A percentile compares a stretch with the other conserved stretches of the same genome.
phyloP scores from a whole-genome alignment of 768 basidiomycete species.

The Boletus rubroflammeus region DNA sequence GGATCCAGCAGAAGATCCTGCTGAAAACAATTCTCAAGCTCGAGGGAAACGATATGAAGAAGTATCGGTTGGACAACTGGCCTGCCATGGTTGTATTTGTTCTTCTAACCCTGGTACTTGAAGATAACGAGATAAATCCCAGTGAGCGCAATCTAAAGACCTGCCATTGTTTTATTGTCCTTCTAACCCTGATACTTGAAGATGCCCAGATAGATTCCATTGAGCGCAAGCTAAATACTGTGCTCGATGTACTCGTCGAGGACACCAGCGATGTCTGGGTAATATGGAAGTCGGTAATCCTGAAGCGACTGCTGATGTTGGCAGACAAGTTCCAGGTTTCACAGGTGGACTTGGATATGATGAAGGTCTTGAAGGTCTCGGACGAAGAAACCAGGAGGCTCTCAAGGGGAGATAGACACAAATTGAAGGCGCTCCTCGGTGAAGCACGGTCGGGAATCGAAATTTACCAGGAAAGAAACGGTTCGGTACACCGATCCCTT shows the following conservation, averaged over 20 bases:
- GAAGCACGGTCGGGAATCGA: slow-evolving; percentile 2
- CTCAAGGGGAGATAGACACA: background rate
- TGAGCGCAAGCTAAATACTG: background rate
- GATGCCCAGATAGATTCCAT: background rate
- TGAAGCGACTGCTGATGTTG: background rate
- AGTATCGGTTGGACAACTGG: slow-evolving; percentile 2
- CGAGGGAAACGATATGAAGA: background rate
- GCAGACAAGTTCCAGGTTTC: too few species aligned
- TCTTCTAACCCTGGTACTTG: slow-evolving; percentile 4
- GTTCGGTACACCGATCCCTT: background rate
- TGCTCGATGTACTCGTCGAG: slow-evolving; percentile 2
- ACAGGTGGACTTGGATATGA: background rate
- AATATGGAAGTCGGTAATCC: background rate
- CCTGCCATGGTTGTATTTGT: slow-evolving; percentile 12
- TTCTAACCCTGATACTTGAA: slow-evolving; percentile 4
- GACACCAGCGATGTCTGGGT: slow-evolving; percentile 2
- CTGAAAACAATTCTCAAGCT: background rate
- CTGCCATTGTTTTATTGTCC: slow-evolving; percentile 6
- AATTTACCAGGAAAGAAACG: background rate
- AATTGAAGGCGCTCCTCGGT: background rate
- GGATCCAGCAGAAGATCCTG: slow-evolving; percentile 10
- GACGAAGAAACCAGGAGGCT: background rate
- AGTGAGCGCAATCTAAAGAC: background rate
- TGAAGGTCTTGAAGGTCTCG: background rate
- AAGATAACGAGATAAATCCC: background rate